These are phyloP conservation scores for Aristolochia fimbriata DNA, from an alignment of 164 flowering plant species.

Conservation along the genomic window DNA sequence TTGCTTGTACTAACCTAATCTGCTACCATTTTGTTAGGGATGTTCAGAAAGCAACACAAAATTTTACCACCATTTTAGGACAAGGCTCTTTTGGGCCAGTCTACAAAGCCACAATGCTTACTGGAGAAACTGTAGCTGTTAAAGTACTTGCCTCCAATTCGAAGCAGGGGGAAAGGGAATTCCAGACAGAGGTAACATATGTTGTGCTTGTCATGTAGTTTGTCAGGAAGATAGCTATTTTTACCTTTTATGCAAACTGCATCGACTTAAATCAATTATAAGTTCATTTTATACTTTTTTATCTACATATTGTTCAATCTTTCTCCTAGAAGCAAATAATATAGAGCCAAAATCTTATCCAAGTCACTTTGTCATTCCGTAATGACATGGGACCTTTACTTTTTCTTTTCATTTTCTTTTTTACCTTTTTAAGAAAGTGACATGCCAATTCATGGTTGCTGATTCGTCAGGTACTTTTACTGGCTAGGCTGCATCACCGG, in stretches of 20 bases:
- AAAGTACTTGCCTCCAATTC: constrained; percentile 87
- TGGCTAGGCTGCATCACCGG: constrained; percentile 89
- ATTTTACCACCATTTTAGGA: constrained; percentile 80
- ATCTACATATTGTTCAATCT: too few relatives aligned
- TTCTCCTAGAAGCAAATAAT: too few relatives aligned
- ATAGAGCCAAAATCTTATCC: too few relatives aligned
- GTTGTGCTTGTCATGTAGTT: not conserved
- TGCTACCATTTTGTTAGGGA: constrained; percentile 43
- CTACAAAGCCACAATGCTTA: constrained; percentile 70
- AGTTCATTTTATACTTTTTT: too few relatives aligned
- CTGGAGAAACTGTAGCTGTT: constrained; percentile 59
- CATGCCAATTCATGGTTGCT: not conserved
- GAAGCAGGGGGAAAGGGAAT: constrained; percentile 80
- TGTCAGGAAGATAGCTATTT: too few relatives aligned
- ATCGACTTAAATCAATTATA: too few relatives aligned
- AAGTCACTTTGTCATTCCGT: too few relatives aligned
- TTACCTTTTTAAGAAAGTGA: not conserved
- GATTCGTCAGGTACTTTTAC: constrained; percentile 56
- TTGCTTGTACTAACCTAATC: not conserved
- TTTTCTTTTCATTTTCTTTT: constrained; percentile 1
- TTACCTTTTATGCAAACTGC: too few relatives aligned
- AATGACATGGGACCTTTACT: not conserved
- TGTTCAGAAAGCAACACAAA: constrained; percentile 86
- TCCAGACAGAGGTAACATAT: constrained; percentile 75
- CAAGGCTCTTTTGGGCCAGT: constrained; percentile 98